Evolutionary conservation across 192 early-diverging fungal genomes (phyloP), one percentile per base, ranked within the genome.

Genomic region (Chytriomyces hyalinus): DNA sequence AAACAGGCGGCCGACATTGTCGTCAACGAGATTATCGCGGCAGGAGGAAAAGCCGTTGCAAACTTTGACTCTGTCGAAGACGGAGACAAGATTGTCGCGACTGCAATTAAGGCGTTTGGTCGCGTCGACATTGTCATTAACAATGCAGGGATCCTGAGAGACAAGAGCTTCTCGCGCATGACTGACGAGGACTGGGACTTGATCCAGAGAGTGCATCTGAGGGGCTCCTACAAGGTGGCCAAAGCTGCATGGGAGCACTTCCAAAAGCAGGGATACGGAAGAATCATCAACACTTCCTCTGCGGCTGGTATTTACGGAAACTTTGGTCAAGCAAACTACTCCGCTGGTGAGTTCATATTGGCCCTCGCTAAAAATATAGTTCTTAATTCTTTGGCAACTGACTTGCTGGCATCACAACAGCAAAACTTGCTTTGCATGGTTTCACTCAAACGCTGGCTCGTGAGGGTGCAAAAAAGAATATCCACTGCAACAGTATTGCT

Each of bases 301-400:
- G 96, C 96, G 61, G 96, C 98, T 61, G 98, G 98, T 71, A 92
- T 99, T 69, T 99, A 99, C 82, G 98, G 98, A 70, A 99, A 98
- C 90, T 98, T 97, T 90, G 98, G 98, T 60, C 91, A 94, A 81
- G 90, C 92, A 48, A 96, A 96, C 87, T 96, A 96, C 80, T 84
- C 88, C 67, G 83, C 93, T 66, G 92, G 90, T 92, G 78, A 78
- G 80, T 67, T 69, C 78, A 53, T 60, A 28, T 1, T 47, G 9
- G 62, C 13, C 67, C 6, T 36, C 26, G 43, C 10, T 77, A n/a
- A 61, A 48, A 24, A 10, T 66, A 8, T 46, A 3, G 15, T 69
- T 44, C 45, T 24, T 17, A 1, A 46, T 9, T 77, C 4, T 17
- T 20, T 43, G 24, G 36, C n/a, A 70, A 50, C 11, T 13, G 17